A percentile compares a stretch with the other conserved stretches of the same genome.
phyloP scores from a whole-genome alignment of 75 land plant species.

The Cryptomeria japonica region DNA sequence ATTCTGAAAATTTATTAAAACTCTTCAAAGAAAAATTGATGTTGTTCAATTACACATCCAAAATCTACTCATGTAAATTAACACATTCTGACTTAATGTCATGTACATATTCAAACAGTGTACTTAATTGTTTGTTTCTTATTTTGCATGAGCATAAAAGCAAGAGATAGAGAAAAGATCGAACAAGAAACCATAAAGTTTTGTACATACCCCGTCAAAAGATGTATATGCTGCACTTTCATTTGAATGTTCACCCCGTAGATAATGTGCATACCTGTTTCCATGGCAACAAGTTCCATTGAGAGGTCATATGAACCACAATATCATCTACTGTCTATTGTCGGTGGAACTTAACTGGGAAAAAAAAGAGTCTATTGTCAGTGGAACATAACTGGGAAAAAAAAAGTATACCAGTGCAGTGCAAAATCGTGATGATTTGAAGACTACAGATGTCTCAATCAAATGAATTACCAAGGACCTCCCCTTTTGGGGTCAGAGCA shows the following conservation, averaged over 20 bases:
- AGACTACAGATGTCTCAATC: background rate
- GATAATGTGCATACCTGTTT: background rate
- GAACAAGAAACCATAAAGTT: background rate
- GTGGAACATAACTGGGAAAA: background rate
- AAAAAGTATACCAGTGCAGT: background rate
- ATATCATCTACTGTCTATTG: background rate
- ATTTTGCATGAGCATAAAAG: background rate
- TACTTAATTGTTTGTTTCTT: background rate
- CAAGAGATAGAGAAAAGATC: background rate
- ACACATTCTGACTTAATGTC: background rate
- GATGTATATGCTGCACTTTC: background rate
- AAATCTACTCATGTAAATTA: background rate
- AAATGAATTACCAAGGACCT: background rate
- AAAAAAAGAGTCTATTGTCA: background rate
- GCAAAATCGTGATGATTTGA: background rate
- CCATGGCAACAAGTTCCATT: background rate
- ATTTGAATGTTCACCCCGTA: background rate
- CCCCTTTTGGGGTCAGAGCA: background rate
- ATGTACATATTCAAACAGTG: background rate
- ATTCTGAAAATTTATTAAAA: background rate
- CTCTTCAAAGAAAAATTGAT: background rate
- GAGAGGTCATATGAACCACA: background rate
- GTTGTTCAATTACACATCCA: background rate
- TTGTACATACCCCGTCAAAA: background rate
- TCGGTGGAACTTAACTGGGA: too few relatives aligned